Conservation (phyloP, 805 yeast genomes). For the Blastobotrys attinorum region DNA sequence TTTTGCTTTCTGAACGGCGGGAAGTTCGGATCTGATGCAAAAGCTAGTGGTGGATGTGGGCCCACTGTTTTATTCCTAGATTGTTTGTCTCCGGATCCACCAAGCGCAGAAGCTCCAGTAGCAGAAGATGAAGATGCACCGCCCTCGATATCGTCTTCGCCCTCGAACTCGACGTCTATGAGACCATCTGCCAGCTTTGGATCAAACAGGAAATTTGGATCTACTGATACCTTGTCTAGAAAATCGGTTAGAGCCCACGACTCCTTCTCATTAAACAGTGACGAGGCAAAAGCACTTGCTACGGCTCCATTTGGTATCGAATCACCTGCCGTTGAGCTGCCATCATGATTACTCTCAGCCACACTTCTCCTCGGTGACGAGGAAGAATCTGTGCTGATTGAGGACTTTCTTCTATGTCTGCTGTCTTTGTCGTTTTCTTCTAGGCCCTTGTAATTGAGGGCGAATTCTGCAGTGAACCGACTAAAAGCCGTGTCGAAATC, state of each 20-base stretch:
- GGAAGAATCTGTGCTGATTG: too few relatives aligned
- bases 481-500: slow-evolving; percentile 6
- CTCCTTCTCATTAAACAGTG: slow-evolving; percentile 25
- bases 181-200: slow-evolving; percentile 23
- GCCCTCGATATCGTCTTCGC: not conserved
- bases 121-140: not conserved
- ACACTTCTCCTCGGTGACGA: not conserved
- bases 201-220: slow-evolving; percentile 26
- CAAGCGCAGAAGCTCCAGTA: too few relatives aligned
- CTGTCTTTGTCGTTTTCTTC: not conserved
- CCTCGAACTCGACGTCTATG: slow-evolving; percentile 1
- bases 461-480: slow-evolving; percentile 4
- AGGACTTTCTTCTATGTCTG: too few relatives aligned
- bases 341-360: too few relatives aligned
- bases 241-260: slow-evolving; percentile 24
- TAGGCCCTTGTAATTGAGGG: not conserved
- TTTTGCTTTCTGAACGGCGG: slow-evolving; percentile 5
- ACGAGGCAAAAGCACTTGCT: not conserved
- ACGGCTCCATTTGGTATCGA: not conserved
- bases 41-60: slow-evolving; percentile 5
- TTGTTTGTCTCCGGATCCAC: not conserved
- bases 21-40: slow-evolving; percentile 9
- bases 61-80: not conserved
- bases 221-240: slow-evolving; percentile 24
- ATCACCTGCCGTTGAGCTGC: not conserved